phyloP scores from a whole-genome alignment of 208 protist species.

The Crithidia sp. region DNA sequence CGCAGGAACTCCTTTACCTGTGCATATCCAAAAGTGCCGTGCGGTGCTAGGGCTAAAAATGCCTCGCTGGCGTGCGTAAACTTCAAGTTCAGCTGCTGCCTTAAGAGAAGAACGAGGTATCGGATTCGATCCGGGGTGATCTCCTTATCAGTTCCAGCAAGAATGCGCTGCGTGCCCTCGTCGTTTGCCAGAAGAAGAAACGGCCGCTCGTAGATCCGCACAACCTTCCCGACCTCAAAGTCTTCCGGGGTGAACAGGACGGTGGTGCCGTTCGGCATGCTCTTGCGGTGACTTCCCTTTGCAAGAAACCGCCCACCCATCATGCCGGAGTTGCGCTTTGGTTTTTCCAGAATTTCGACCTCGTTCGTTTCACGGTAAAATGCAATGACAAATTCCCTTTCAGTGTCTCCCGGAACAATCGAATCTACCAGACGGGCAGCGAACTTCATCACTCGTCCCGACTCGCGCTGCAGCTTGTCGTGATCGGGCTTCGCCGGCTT shows the following conservation, averaged over 20 bases:
- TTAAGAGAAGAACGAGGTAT: slow-evolving; percentile 73
- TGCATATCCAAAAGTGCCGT: slow-evolving; percentile 77
- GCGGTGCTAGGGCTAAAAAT: slow-evolving; percentile 69
- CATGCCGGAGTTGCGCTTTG: slow-evolving; percentile 87
- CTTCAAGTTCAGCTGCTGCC: slow-evolving; percentile 83
- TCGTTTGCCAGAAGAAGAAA: slow-evolving; percentile 84
- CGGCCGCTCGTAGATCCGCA: slow-evolving; percentile 71
- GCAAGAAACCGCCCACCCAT: slow-evolving; percentile 90
- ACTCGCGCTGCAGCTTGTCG: slow-evolving; percentile 63
- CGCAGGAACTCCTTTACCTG: slow-evolving; percentile 86
- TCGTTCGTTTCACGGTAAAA: slow-evolving; percentile 91
- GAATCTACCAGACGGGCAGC: slow-evolving; percentile 63
- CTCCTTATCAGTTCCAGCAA: slow-evolving; percentile 65
- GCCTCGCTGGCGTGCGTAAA: slow-evolving; percentile 79
- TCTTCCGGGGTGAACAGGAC: slow-evolving; percentile 64
- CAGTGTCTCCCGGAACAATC: slow-evolving; percentile 69
- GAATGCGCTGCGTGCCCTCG: slow-evolving; percentile 66
- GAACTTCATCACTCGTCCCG: slow-evolving; percentile 90
- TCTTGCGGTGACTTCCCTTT: slow-evolving; percentile 75
- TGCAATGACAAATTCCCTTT: slow-evolving; percentile 86
- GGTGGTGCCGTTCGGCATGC: slow-evolving; percentile 68
- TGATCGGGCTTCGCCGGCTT: slow-evolving; percentile 75
- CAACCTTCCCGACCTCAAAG: slow-evolving; percentile 76
- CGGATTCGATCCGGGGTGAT: slow-evolving; percentile 70
- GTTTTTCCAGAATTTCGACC: slow-evolving; percentile 86